Percentiles rank a stretch among this genome's conserved stretches.
Evolutionary conservation across 768 basidiomycete species (phyloP).

Genomic region (Myochromella boudieri): DNA sequence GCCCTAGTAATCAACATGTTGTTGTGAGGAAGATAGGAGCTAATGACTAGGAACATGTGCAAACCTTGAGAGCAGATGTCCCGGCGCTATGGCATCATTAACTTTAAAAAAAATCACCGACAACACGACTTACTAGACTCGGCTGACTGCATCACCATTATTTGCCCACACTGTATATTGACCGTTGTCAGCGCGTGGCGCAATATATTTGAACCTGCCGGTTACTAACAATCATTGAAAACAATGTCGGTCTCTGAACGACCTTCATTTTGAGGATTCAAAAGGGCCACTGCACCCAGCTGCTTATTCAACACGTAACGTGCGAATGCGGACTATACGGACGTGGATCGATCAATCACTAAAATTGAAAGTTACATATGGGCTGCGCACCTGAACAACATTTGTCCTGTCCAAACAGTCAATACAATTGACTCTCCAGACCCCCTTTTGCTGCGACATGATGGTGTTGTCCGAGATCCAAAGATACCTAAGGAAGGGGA

Average conservation of each 20-base stretch:
- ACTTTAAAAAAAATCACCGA: too few species aligned
- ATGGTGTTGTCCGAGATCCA: constrained; percentile 74
- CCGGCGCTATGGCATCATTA: too few species aligned
- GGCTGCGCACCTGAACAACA: constrained; percentile 72
- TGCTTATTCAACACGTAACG: constrained; percentile 78
- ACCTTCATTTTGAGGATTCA: constrained; percentile 50
- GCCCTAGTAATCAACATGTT: constrained; percentile 43
- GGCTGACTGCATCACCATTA: constrained; percentile 93
- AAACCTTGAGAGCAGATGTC: constrained; percentile 95
- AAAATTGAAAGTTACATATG: neutral
- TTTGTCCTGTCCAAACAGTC: constrained; percentile 96
- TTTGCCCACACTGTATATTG: constrained; percentile 84
- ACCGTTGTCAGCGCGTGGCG: neutral
- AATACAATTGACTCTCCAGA: constrained; percentile 92
- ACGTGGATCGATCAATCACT: neutral
- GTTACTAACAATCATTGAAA: constrained; percentile 73
- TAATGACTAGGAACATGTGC: too few species aligned
- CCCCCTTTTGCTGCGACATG: constrained; percentile 81
- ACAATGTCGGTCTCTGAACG: constrained; percentile 65
- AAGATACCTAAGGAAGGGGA: constrained; percentile 55
- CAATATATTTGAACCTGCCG: neutral
- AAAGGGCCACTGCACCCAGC: constrained; percentile 69
- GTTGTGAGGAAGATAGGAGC: too few species aligned
- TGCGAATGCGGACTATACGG: constrained; percentile 81
- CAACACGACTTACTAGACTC: constrained; percentile 80